These are phyloP conservation scores for Yueomyces sinensis DNA, from an alignment of 805 yeast genomes.

Conservation along the genomic window DNA sequence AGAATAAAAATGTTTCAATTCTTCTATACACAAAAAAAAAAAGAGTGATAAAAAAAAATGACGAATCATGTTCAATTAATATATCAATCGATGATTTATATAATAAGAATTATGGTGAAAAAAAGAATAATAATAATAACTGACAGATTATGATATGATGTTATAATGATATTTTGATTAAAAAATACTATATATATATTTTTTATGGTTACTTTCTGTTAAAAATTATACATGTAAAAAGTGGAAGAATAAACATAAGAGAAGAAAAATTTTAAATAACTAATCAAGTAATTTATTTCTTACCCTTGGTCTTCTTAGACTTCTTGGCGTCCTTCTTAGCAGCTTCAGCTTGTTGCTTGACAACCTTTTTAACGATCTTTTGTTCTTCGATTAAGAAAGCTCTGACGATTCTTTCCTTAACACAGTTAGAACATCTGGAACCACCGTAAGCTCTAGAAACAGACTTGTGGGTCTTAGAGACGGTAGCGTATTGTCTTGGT, in stretches of 20 bases:
- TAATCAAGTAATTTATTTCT: conserved; percentile 1
- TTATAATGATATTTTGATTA: no score
- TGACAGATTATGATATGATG: no score
- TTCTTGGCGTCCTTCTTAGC: conserved; percentile 49
- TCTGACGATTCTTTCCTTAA: conserved; percentile 98
- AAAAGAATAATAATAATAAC: no score
- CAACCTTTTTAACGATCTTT: conserved; percentile 98
- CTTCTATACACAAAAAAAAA: no score
- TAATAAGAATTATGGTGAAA: no score
- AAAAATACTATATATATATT: no score
- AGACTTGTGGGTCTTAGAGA: conserved; percentile 94
- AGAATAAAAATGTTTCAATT: no score
- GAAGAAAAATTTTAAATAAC: conserved; percentile 1
- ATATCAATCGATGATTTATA: no score
- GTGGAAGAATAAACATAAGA: neutral
- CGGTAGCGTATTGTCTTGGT: conserved; percentile 95
- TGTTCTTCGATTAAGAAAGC: conserved; percentile 99
- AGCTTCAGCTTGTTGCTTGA: conserved; percentile 90
- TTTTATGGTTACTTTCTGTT: no score
- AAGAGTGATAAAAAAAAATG: no score
- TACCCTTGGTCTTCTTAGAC: conserved; percentile 10
- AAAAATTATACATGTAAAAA: no score
- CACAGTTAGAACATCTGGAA: conserved; percentile 95
- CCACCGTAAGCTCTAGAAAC: conserved; percentile 99
- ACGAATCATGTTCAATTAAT: no score